These are phyloP conservation scores for Aureobasidium subglaciale DNA, from an alignment of 2,329 filamentous ascomycete genomes.

Conservation along the genomic window DNA sequence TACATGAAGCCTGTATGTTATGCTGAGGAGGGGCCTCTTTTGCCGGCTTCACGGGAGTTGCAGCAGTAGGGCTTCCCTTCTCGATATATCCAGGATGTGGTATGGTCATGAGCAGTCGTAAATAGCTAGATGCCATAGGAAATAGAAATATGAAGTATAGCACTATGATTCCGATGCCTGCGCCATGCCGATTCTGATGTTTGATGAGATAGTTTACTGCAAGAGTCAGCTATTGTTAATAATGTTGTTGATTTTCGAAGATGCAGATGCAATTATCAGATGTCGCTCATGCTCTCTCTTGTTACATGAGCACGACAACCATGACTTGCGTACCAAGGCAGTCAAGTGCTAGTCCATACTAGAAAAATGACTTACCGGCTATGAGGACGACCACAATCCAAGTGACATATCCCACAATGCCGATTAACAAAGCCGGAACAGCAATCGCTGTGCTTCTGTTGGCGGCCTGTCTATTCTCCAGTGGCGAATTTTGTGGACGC, in stretches of 20 bases:
- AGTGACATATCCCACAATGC: slow-evolving; percentile 59
- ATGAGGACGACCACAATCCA: slow-evolving; percentile 63
- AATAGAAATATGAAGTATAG: slow-evolving; percentile 67
- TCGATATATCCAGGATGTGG: slow-evolving; percentile 67
- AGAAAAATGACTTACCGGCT: slow-evolving; percentile 50
- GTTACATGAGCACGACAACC: not conserved
- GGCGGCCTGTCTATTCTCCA: slow-evolving; percentile 24
- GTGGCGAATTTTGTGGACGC: slow-evolving; percentile 8
- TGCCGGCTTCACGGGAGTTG: slow-evolving; percentile 26
- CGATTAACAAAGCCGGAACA: slow-evolving; percentile 63
- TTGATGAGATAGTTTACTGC: slow-evolving; percentile 66
- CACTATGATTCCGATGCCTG: slow-evolving; percentile 63
- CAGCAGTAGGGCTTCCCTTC: slow-evolving; percentile 37
- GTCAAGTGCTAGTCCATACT: no score
- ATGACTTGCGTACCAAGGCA: not conserved
- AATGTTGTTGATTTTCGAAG: not conserved
- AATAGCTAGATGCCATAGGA: slow-evolving; percentile 59
- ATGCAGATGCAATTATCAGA: not conserved
- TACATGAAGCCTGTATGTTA: slow-evolving; percentile 18
- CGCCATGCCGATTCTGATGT: slow-evolving; percentile 39
- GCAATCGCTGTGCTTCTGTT: slow-evolving; percentile 56
- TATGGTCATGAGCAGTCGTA: slow-evolving; percentile 62
- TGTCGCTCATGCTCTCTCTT: not conserved
- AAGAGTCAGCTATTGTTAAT: slow-evolving; percentile 3
- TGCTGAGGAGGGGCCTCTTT: slow-evolving; percentile 3